phyloP scores from a whole-genome alignment of 164 flowering plant species.

The Dillenia suffruticosa region DNA sequence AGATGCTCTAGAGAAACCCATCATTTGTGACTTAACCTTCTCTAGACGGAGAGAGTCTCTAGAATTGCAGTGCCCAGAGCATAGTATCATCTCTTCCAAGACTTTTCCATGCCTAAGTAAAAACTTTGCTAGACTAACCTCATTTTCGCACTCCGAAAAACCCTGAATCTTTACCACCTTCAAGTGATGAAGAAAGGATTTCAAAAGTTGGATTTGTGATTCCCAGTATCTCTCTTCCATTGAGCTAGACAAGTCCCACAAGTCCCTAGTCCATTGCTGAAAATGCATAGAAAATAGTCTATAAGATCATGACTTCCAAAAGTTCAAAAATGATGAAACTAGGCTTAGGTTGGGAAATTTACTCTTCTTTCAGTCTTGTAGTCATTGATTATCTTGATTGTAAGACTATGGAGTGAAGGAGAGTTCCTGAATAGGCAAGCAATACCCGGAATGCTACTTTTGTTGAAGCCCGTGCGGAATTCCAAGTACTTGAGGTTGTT shows the following conservation, averaged over 20 bases:
- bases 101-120: slow-evolving; percentile 48
- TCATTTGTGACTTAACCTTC: slow-evolving; percentile 34
- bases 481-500: slow-evolving; percentile 30
- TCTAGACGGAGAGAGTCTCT: slow-evolving; percentile 25
- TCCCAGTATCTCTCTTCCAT: slow-evolving; percentile 46
- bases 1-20: slow-evolving; percentile 45
- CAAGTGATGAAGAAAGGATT: slow-evolving; percentile 34
- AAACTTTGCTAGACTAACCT: slow-evolving; percentile 40
- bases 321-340: too few species aligned
- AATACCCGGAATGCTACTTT: slow-evolving; percentile 27
- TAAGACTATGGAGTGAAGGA: slow-evolving; percentile 30
- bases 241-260: slow-evolving; percentile 31
- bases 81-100: slow-evolving; percentile 34
- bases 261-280: slow-evolving; percentile 35
- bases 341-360: slow-evolving; percentile 8
- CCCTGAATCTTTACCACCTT: slow-evolving; percentile 42
- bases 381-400: slow-evolving; percentile 21
- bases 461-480: slow-evolving; percentile 28
- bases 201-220: slow-evolving; percentile 26
- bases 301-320: too few species aligned
- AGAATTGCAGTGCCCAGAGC: slow-evolving; percentile 13
- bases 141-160: slow-evolving; percentile 34
- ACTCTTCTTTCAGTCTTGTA: slow-evolving; percentile 25
- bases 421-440: slow-evolving; percentile 32
- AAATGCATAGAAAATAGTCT: not conserved